These are phyloP conservation scores for Termitomyces sp. DNA, from an alignment of 768 basidiomycete species.

Conservation along the genomic window DNA sequence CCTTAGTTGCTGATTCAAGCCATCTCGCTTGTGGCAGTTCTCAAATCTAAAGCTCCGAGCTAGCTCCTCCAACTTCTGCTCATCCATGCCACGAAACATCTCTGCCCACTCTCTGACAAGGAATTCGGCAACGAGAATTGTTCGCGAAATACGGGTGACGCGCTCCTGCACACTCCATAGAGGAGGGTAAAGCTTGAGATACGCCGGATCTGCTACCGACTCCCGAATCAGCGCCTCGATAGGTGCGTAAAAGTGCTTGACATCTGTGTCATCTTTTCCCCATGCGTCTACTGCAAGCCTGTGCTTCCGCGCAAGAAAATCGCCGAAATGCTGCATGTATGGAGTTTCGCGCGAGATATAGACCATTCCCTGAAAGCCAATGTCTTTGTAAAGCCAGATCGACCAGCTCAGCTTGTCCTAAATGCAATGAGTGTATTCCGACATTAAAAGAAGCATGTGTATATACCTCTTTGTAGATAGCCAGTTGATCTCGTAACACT, in stretches of 20 bases:
- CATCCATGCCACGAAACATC: conserved; percentile 51
- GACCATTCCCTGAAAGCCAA: conserved; percentile 85
- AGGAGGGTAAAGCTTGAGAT: conserved; percentile 50
- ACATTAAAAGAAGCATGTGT: conserved; percentile 55
- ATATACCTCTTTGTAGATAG: conserved; percentile 60
- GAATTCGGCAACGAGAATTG: conserved; percentile 66
- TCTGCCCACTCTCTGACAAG: conserved; percentile 70
- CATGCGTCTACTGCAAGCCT: conserved; percentile 71
- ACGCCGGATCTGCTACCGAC: conserved; percentile 29
- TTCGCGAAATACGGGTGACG: conserved; percentile 52
- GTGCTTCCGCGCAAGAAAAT: conserved; percentile 74
- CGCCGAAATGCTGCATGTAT: conserved; percentile 61
- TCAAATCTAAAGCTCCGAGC: conserved; percentile 70
- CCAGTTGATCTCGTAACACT: conserved; percentile 69
- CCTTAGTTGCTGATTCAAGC: conserved; percentile 49
- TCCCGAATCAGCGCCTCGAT: conserved; percentile 55
- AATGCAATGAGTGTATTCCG: conserved; percentile 61
- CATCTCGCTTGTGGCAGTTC: conserved; percentile 62
- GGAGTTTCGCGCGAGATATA: conserved; percentile 59
- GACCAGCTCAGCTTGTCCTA: conserved; percentile 70
- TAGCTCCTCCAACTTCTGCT: conserved; percentile 58
- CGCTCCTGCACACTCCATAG: conserved; percentile 58
- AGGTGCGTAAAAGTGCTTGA: conserved; percentile 57
- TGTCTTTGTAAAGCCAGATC: conserved; percentile 86
- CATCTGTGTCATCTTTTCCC: conserved; percentile 61